These are phyloP conservation scores for Westerdykella sp. DNA, from an alignment of 2,329 filamentous ascomycete species.

Conservation along the genomic window DNA sequence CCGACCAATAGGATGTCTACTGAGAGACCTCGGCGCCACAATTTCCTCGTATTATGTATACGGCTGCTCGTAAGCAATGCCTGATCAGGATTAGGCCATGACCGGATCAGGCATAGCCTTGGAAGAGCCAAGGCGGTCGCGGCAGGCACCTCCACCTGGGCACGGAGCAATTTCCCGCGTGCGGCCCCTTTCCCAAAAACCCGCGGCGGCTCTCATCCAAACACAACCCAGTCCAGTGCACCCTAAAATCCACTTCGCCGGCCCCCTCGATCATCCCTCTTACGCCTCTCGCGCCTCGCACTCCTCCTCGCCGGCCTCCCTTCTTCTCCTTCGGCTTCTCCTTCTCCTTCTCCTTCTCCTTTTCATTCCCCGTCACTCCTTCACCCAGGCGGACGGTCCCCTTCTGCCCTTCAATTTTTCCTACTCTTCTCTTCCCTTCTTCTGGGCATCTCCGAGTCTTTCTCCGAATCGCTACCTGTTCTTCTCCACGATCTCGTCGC, in stretches of 20 bases:
- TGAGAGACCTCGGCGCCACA: too few relatives aligned
- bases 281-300: constrained; percentile 1
- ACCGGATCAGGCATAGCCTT: too few relatives aligned
- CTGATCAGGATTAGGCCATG: too few relatives aligned
- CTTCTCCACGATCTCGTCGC: constrained; percentile 4
- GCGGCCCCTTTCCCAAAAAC: constrained; percentile 33
- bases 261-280: too few relatives aligned
- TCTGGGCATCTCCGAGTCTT: not conserved
- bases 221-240: too few relatives aligned
- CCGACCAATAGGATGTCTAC: too few relatives aligned
- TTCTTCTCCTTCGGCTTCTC: constrained; percentile 11
- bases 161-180: constrained; percentile 18
- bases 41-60: too few relatives aligned
- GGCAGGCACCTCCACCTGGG: too few relatives aligned
- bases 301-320: constrained; percentile 8
- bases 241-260: not conserved
- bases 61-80: too few relatives aligned
- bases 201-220: constrained; percentile 9
- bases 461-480: constrained; percentile 1
- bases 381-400: constrained; percentile 22
- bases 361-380: constrained; percentile 32
- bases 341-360: constrained; percentile 15
- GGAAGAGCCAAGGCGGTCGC: too few relatives aligned
- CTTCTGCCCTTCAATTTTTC: constrained; percentile 11
- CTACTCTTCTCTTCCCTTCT: constrained; percentile 3